Base-by-base conservation (phyloP, 148 eudicot genomes). In the Limonium bicolor region DNA sequence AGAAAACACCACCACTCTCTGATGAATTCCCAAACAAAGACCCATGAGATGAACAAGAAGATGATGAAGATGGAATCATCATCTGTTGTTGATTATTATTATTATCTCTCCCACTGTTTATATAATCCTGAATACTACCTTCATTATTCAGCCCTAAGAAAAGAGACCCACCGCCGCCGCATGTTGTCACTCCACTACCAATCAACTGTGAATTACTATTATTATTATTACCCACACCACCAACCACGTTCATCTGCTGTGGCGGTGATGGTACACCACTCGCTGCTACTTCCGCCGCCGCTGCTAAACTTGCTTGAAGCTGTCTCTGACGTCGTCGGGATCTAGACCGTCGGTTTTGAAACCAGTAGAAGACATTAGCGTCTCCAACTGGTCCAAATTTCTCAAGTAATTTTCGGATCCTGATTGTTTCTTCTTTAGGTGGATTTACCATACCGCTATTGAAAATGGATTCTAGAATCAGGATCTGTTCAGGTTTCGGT, bases 371-470 rank as follows among this genome's bases (percentile, higher is more conserved):
- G 30, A 87, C 90, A 37, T 87, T 87, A 2, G 94, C 96, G 39
- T 87, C 96, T 0, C 83, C 90, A 0, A 87, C 96, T 0, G 94
- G n/a, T 2, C 96, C 96, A 46, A 70, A 87, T 35, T 74, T 74
- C 59, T 87, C 86, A 0, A 87, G 78, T 0, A 76, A 50, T 35
- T 79, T 82, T 0, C 96, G 63, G 22, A 87, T 82, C 53, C 82
- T 62, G 1, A 80, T 78, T 0, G 96, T 87, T 33, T 82, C 96
- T 1, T 87, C 86, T 35, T 79, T 87, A 0, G 88, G 82, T 3
- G 96, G 96, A 56, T 87, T 87, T 1, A 87, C 96, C 78, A 74
- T 79, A 1, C 96, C 96, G 36, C 94, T 76, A 48, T 82, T 82
- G 70, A 82, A 87, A 53, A 87, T 82, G 43, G 86, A 71, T 50